Evolutionary conservation across 441 rosid genomes (phyloP), one percentile per base, ranked within the genome.

Genomic region (Populus hybrid): DNA sequence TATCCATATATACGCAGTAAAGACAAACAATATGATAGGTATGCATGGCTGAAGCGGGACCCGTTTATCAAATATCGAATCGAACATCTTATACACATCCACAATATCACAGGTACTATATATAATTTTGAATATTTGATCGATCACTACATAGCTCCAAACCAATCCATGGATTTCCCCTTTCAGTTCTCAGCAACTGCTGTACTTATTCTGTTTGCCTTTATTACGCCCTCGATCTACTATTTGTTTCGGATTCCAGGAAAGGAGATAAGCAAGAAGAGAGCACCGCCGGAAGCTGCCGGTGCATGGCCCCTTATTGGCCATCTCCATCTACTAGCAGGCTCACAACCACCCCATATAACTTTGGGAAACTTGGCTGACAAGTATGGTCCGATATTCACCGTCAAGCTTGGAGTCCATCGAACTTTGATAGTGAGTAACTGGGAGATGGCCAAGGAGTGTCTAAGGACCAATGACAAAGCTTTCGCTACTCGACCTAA

Each of bases 301-400:
- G 85, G 90, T 21, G 79, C 82, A 24, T 80, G 82, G 81, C 90
- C 88, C 1, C 30, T 85, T 9, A 78, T 85, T 30, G 88, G 91
- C 68, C 89, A 86, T 69, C 75, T 85, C 74, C 84, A 74, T 59
- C 80, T 80, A n/a, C 66, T 74, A 5, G 72, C 68, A 23, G 72
- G 70, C 9, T 24, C 57, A 26, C 50, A 79, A 72, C 79, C 84
- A 21, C 65, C 73, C 4, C 79, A 82, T 72, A 74, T 59, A 70
- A 68, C 69, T 0, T 40, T 88, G 4, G 80, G 77, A 42, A 73
- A 19, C 73, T 32, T 83, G 84, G 87, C 87, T n/a, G 87, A 82
- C 63, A 67, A 70, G 9, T 69, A 80, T 23, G 88, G 89, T 28
- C 83, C 88, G 0, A 82, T 79, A 18, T 82, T 85, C 64, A 65